Base-by-base conservation (phyloP, 768 basidiomycete genomes). In the Podaxis mareebaensis region DNA sequence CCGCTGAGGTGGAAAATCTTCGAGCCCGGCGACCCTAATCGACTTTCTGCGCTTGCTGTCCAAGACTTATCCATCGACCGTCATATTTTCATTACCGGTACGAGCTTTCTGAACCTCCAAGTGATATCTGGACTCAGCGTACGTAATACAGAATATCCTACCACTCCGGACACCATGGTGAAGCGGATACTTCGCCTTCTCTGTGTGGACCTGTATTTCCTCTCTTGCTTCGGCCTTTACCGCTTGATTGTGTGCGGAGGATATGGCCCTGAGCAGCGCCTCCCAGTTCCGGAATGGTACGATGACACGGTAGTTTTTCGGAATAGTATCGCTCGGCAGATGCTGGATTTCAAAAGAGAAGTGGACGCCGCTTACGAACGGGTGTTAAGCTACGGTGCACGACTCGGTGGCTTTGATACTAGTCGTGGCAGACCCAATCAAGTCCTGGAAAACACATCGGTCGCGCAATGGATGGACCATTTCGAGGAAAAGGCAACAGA, bases 271-370 rank as follows among this genome's bases (percentile, higher is more conserved):
- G 42, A 48, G 6, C 44, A 33, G n/a, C 30, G 33, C 28, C 4
- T 26, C 22, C 61, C 61, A 4, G 61, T 62, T 11, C 61, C 61
- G n/a, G 36, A 55, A 26, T 62, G 61, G 61, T 62, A 62, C 6
- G 54, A 62, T n/a, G 22, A 36, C 24, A 36, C 11, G 12, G 53
- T 36, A 3, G 28, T 10, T 10, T 48, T 46, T 26, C 52, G 61
- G 6, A 62, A 62, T 17, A 24, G 33, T 13, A 24, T 55, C 33
- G 30, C 38, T 30, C 28, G 36, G 0, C 61, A 48, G 10, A 12
- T 46, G 28, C 17, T 22, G n/a, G 53, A 55, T 20, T 4, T 62
- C 1, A 61, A 61, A 26, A 53, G 38, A 15, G 60, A 53, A 42
- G 12, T 53, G 4, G 52, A 42, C 20, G 38, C 17, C 8, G 42